Percentiles rank a stretch among this genome's conserved stretches.
Evolutionary conservation across 1,284 basidiomycete genomes (phyloP).

Genomic region (Inonotus hispidus): DNA sequence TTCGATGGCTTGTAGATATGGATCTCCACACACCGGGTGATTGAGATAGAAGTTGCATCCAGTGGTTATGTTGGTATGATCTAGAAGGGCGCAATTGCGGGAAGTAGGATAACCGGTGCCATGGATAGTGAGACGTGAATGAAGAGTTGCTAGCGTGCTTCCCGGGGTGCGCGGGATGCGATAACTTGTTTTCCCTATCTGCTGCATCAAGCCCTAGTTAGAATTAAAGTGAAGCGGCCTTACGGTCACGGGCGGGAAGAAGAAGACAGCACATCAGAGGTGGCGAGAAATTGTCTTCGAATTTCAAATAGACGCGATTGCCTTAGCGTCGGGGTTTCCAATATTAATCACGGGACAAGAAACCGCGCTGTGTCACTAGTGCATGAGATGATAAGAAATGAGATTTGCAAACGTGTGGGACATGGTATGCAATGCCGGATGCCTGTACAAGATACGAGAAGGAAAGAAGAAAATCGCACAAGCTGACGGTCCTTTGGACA

Average conservation of each 20-base stretch:
- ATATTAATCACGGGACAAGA: not conserved
- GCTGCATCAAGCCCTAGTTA: not conserved
- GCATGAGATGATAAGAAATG: constrained; percentile 2
- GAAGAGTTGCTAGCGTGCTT: not conserved
- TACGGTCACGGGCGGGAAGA: not conserved
- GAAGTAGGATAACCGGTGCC: not conserved
- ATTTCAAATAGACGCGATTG: not conserved
- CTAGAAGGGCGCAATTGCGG: not conserved
- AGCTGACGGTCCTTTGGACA: not conserved
- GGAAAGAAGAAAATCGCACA: not conserved
- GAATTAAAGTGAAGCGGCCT: not conserved
- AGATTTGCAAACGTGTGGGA: not conserved
- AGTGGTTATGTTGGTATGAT: not conserved
- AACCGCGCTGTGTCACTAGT: not conserved
- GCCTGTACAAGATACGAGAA: not conserved
- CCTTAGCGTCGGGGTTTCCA: not conserved
- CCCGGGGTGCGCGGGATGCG: not conserved
- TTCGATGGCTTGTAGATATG: too few relatives aligned
- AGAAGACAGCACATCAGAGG: not conserved
- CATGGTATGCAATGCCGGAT: not conserved
- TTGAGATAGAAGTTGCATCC: not conserved
- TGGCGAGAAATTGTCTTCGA: not conserved
- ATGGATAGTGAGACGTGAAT: not conserved
- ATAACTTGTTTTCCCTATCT: not conserved
- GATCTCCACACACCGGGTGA: not conserved